Evolutionary conservation across 208 protist genomes (phyloP).

Genomic region (Wallacemonas sp.): DNA sequence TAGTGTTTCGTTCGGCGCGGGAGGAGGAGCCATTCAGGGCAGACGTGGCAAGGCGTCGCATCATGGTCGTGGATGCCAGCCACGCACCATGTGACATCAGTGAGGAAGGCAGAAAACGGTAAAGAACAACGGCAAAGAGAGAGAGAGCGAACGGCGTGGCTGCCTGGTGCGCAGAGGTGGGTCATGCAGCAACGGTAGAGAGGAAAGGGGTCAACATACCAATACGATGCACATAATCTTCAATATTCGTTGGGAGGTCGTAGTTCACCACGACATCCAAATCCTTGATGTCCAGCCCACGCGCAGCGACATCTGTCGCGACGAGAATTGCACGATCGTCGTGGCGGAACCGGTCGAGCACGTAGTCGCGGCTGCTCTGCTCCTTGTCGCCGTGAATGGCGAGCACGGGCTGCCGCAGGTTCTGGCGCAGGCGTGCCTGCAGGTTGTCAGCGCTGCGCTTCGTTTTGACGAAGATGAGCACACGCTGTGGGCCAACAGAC

Average conservation of each 20-base stretch:
- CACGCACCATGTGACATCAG: too few species aligned
- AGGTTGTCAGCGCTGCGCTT: slow-evolving; percentile 83
- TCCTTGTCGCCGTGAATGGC: slow-evolving; percentile 92
- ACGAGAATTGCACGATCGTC: slow-evolving; percentile 71
- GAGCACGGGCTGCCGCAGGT: slow-evolving; percentile 53
- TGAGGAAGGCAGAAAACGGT: not conserved
- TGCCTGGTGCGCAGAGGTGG: not conserved
- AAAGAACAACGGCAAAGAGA: not conserved
- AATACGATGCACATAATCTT: slow-evolving; percentile 98
- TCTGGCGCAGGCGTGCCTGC: slow-evolving; percentile 56
- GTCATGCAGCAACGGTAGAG: slow-evolving; percentile 9
- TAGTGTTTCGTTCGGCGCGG: not conserved
- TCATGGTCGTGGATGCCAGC: too few species aligned
- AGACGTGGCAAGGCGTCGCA: too few species aligned
- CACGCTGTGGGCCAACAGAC: slow-evolving; percentile 54
- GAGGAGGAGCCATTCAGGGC: too few species aligned
- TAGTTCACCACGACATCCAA: slow-evolving; percentile 99
- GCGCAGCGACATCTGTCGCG: slow-evolving; percentile 92
- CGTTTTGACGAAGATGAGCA: slow-evolving; percentile 91
- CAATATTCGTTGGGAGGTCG: slow-evolving; percentile 99
- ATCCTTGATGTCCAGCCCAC: slow-evolving; percentile 97
- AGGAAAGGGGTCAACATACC: slow-evolving; percentile 79
- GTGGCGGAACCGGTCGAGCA: slow-evolving; percentile 81
- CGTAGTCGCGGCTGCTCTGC: slow-evolving; percentile 90
- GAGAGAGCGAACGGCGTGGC: not conserved